Percentiles rank a stretch among this genome's conserved stretches.
Conservation (phyloP, 2,329 filamentous ascomycete genomes). For the Helicocarpus griseus region DNA sequence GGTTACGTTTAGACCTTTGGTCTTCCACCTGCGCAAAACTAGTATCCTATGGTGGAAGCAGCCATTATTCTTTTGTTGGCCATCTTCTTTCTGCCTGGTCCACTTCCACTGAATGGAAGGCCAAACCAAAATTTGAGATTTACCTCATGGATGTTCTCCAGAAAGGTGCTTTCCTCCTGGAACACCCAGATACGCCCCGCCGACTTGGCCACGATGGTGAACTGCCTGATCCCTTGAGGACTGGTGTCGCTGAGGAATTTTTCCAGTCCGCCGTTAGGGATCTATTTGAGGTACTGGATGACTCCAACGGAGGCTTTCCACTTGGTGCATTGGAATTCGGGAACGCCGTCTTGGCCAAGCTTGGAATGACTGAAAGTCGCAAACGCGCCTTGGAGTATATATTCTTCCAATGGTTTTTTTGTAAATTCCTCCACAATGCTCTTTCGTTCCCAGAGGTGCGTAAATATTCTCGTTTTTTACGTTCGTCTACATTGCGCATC, state of each 20-base stretch:
- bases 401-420: conserved; percentile 86
- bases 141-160: conserved; percentile 93
- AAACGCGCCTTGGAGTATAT: conserved; percentile 73
- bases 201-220: conserved; percentile 62
- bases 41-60: conserved; percentile 65
- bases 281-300: conserved; percentile 77
- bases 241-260: conserved; percentile 76
- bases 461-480: conserved; percentile 4
- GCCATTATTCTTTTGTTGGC: conserved; percentile 69
- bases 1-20: conserved; percentile 74
- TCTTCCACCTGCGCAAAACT: conserved; percentile 76
- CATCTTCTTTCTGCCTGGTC: conserved; percentile 83
- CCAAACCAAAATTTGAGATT: conserved; percentile 79
- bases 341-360: conserved; percentile 68
- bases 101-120: conserved; percentile 78
- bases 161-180: conserved; percentile 81
- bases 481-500: conserved; percentile 34
- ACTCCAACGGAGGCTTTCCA: conserved; percentile 79
- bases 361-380: conserved; percentile 59
- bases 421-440: conserved; percentile 71
- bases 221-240: conserved; percentile 59
- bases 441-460: conserved; percentile 79
- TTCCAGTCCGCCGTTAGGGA: conserved; percentile 72
- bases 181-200: conserved; percentile 70
- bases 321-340: conserved; percentile 75